Evolutionary conservation across 768 basidiomycete genomes (phyloP).

Genomic region (Paxillus ammoniavirescens): DNA sequence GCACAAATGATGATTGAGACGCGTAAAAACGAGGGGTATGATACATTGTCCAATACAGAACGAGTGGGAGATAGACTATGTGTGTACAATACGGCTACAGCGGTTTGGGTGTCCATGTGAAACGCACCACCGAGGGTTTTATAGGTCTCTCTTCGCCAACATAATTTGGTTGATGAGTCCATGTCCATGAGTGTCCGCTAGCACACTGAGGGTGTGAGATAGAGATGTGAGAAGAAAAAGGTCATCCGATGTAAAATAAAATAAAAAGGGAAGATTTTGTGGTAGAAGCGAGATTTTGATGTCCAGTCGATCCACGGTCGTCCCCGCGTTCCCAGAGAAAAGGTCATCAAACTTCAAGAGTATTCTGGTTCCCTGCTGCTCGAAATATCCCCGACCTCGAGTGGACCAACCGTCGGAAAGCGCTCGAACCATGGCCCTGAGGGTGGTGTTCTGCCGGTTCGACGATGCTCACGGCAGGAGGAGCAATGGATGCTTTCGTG

Average conservation of each 20-base stretch:
- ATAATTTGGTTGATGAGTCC: conserved; percentile 2
- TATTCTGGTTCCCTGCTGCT: conserved; percentile 22
- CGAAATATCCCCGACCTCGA: conserved; percentile 46
- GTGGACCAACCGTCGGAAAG: conserved; percentile 43
- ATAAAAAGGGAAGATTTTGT: conserved; percentile 14
- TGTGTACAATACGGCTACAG: conserved; percentile 24
- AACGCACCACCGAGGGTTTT: conserved; percentile 15
- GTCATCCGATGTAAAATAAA: conserved; percentile 19
- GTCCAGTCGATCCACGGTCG: conserved; percentile 16
- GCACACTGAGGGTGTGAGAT: conserved; percentile 16
- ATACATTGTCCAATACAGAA: conserved; percentile 30
- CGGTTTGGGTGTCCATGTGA: conserved; percentile 22
- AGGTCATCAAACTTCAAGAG: conserved; percentile 26
- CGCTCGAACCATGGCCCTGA: conserved; percentile 27
- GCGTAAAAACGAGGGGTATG: conserved; percentile 26
- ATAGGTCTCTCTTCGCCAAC: conserved; percentile 3
- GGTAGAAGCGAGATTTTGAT: conserved; percentile 24
- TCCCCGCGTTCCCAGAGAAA: conserved; percentile 3
- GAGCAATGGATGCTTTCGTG: conserved; percentile 9
- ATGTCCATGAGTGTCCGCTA: conserved; percentile 19
- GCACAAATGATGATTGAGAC: conserved; percentile 13
- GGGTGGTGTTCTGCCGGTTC: conserved; percentile 26
- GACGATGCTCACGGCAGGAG: conserved; percentile 21
- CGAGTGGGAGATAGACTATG: conserved; percentile 28
- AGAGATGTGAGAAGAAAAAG: conserved; percentile 28